Base-by-base conservation (phyloP, 306 rosid species). In the Fragaria nilgerrensis region DNA sequence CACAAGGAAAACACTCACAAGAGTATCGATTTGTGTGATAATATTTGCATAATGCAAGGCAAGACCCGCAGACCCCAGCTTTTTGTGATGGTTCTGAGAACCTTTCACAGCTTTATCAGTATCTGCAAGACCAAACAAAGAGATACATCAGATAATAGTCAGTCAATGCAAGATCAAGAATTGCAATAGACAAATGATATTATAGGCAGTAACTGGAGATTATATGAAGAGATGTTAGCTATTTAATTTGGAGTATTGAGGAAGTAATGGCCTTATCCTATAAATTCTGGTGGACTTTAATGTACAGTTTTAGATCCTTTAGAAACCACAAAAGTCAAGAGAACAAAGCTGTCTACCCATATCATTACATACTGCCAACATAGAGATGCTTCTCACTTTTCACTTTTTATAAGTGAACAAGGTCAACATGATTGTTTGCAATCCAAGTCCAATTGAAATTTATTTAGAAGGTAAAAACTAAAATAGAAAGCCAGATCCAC, bases 11-110 rank as follows among this genome's bases (percentile, higher is more conserved):
- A 69, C 68, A 90, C 99, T 91, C 81, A 95, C 99, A 77, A 95
- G 89, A 76, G 97, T 88, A 79, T 95, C 99, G 58, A 95, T 87
- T 88, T 95, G 99, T 47, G 92, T 79, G 84, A 95, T 87, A 81
- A 95, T 89, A 78, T 88, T 91, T 70, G 99, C 99, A 78, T 91
- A 95, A 85, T 95, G 99, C 91, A 95, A 86, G 50, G 98, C 97
- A 62, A 96, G 99, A 86, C 99, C 99, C 63, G 98, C 94, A 72
- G 93, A 85, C 48, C 99, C 99, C 85, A 95, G 79, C 86, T 83
- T 93, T 77, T 88, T 86, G 44, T 85, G 84, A 82, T 83, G 86
- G 72, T 72, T 85, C 27, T 82, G 94, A 78, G 88, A 86, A 71
- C 89, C 90, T 75, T 88, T 84, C 37, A 41, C 82, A 32, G 82